These are phyloP conservation scores for Wickerhamomyces queroliae DNA, from an alignment of 805 yeast species.

Conservation along the genomic window DNA sequence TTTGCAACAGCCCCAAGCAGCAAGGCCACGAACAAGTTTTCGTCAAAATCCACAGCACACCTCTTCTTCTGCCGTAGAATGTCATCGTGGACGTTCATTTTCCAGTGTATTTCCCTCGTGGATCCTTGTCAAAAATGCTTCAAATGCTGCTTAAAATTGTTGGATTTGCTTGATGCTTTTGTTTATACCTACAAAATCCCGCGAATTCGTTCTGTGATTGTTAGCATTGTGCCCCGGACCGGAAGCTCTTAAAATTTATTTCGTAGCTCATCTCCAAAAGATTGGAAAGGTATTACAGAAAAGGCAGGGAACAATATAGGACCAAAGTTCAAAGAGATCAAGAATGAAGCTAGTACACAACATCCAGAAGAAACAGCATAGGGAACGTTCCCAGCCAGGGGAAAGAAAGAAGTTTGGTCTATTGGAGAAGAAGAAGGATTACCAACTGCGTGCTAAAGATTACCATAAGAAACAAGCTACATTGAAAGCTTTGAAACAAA, in stretches of 20 bases:
- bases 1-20: conserved; percentile 21
- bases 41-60: conserved; percentile 8
- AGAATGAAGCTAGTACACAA: conserved; percentile 84
- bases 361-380: conserved; percentile 92
- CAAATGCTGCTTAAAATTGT: neutral
- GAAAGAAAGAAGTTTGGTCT: conserved; percentile 74
- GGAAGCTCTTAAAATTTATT: no score
- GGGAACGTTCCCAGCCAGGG: conserved; percentile 85
- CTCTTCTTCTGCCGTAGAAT: neutral
- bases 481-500: conserved; percentile 64
- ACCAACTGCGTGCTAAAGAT: conserved; percentile 63
- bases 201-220: no score
- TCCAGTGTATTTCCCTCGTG: no score
- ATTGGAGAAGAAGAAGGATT: conserved; percentile 89
- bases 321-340: no score
- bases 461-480: conserved; percentile 53
- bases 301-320: neutral
- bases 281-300: no score
- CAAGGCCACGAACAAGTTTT: conserved; percentile 16
- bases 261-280: no score
- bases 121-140: neutral
- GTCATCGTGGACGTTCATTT: neutral
- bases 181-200: no score
- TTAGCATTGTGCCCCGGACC: no score
- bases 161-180: no score